phyloP scores from a whole-genome alignment of 164 flowering plant genomes.

The Sextonia rubra region DNA sequence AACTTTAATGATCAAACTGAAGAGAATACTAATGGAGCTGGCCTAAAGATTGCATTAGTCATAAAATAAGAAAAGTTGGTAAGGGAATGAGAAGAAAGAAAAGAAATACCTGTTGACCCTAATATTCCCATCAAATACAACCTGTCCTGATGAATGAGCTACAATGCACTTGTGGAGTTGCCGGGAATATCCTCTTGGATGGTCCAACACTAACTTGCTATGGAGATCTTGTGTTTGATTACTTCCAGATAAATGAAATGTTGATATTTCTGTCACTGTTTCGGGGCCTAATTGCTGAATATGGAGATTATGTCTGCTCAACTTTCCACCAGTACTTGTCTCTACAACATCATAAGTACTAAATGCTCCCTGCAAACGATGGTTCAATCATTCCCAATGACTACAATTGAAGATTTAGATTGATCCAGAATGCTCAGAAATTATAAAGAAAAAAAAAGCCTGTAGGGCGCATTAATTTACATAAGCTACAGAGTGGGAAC shows the following conservation, averaged over 20 bases:
- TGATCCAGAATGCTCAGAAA: no score
- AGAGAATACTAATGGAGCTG: no score
- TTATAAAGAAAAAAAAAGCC: no score
- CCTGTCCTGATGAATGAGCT: slow-evolving; percentile 72
- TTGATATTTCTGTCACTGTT: slow-evolving; percentile 65
- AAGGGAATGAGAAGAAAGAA: slow-evolving; percentile 1
- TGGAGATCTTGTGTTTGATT: slow-evolving; percentile 87
- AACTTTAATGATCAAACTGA: no score
- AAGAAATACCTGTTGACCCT: slow-evolving; percentile 72
- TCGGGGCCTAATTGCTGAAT: slow-evolving; percentile 80
- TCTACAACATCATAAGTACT: slow-evolving; percentile 73
- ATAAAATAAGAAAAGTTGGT: not conserved
- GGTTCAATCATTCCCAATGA: not conserved
- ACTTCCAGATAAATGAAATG: slow-evolving; percentile 56
- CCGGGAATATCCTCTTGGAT: slow-evolving; percentile 68
- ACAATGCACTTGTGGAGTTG: slow-evolving; percentile 97
- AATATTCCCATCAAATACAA: slow-evolving; percentile 87
- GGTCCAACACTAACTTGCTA: slow-evolving; percentile 72
- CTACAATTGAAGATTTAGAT: no score
- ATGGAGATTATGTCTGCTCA: slow-evolving; percentile 86
- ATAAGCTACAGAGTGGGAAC: no score
- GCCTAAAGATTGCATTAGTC: not conserved
- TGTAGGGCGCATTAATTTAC: no score
- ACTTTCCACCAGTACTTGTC: slow-evolving; percentile 77
- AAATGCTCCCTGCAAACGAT: slow-evolving; percentile 46